Evolutionary conservation across 1,284 basidiomycete genomes (phyloP).

Genomic region (Sanguinoderma infundibulare): DNA sequence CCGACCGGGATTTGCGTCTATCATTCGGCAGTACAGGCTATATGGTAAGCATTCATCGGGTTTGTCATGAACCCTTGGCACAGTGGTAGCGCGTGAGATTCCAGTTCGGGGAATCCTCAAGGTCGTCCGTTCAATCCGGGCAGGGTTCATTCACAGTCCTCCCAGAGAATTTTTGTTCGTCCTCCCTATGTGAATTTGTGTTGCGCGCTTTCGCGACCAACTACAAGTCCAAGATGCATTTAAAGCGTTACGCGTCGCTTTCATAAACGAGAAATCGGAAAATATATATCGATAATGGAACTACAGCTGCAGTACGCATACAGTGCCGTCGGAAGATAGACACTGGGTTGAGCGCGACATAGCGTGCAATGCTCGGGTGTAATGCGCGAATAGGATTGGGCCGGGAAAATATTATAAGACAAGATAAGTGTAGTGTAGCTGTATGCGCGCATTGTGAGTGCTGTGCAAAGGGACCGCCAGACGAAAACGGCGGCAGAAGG

Average conservation of each 20-base stretch:
- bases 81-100: conserved; percentile 31
- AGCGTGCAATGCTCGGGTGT: not conserved
- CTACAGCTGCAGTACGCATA: not conserved
- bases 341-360: not conserved
- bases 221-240: too few species aligned
- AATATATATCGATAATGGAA: conserved; percentile 11
- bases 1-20: not conserved
- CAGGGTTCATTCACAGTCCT: conserved; percentile 29
- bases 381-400: not conserved
- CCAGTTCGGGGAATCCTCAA: conserved; percentile 31
- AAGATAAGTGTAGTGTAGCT: not conserved
- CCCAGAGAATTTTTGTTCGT: too few species aligned
- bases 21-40: too few species aligned
- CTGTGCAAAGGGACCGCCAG: not conserved
- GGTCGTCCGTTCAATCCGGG: conserved; percentile 40
- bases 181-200: too few species aligned
- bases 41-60: too few species aligned
- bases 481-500: not conserved
- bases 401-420: not conserved
- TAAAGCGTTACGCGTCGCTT: too few species aligned
- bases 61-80: conserved; percentile 28
- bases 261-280: too few species aligned
- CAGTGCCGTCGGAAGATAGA: not conserved
- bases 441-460: conserved; percentile 6
- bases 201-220: too few species aligned